Evolutionary conservation across 2,329 filamentous ascomycete species (phyloP).

Genomic region (Capronia coronata): DNA sequence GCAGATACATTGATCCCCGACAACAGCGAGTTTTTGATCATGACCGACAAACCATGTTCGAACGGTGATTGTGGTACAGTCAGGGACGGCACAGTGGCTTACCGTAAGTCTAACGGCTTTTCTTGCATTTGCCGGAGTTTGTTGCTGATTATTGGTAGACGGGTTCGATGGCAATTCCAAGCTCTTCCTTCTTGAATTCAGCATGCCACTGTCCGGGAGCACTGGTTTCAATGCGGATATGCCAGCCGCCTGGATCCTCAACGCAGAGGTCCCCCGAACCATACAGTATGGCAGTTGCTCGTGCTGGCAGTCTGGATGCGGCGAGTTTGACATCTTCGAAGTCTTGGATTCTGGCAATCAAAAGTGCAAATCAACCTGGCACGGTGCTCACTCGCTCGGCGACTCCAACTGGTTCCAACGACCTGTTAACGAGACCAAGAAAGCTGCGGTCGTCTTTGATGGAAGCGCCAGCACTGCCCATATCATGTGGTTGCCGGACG

Average conservation of each 20-base stretch:
- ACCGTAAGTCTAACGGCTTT: slow-evolving; percentile 33
- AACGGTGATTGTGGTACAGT: slow-evolving; percentile 43
- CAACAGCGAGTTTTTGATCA: slow-evolving; percentile 47
- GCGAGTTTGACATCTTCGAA: slow-evolving; percentile 71
- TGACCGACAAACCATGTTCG: slow-evolving; percentile 45
- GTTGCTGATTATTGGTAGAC: slow-evolving; percentile 33
- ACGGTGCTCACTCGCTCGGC: slow-evolving; percentile 54
- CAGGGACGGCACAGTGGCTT: slow-evolving; percentile 45
- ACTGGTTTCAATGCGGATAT: slow-evolving; percentile 55
- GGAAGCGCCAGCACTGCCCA: slow-evolving; percentile 18
- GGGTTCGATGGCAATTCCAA: slow-evolving; percentile 66
- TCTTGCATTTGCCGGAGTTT: slow-evolving; percentile 29
- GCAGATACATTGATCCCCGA: slow-evolving; percentile 46
- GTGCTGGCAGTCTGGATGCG: slow-evolving; percentile 65
- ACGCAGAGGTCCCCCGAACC: slow-evolving; percentile 64
- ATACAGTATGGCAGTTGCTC: slow-evolving; percentile 65
- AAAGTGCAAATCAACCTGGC: slow-evolving; percentile 64
- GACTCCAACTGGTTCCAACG: slow-evolving; percentile 66
- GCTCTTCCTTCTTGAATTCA: slow-evolving; percentile 66
- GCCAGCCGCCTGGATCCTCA: slow-evolving; percentile 70
- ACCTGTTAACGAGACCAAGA: slow-evolving; percentile 54
- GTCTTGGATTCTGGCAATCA: slow-evolving; percentile 59
- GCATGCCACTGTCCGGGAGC: slow-evolving; percentile 59
- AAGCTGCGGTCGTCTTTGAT: slow-evolving; percentile 58
- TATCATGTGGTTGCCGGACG: slow-evolving; percentile 21